Evolutionary conservation across 371 early-diverging fungal genomes (phyloP).

Genomic region (Mortierella sp.): DNA sequence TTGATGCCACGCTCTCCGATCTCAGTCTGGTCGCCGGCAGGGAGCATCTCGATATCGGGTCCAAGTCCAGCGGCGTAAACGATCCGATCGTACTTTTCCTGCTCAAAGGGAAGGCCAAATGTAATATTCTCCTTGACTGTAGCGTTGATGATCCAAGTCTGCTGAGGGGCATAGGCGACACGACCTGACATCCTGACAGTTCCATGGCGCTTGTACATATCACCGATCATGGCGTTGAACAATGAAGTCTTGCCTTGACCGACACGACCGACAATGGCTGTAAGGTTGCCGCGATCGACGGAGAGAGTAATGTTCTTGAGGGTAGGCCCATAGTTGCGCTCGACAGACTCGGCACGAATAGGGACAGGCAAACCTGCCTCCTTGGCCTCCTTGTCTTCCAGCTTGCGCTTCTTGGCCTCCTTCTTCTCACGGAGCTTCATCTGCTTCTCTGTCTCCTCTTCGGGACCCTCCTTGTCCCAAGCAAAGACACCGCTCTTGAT

Average conservation of each 20-base stretch:
- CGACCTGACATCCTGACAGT: slow-evolving; percentile 53
- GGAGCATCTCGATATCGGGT: slow-evolving; percentile 65
- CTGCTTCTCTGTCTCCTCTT: slow-evolving; percentile 32
- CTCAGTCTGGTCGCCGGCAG: slow-evolving; percentile 75
- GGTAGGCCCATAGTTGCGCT: slow-evolving; percentile 59
- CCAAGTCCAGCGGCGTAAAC: slow-evolving; percentile 72
- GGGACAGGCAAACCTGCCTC: slow-evolving; percentile 26
- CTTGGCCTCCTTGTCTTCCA: slow-evolving; percentile 21
- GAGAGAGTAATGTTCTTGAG: slow-evolving; percentile 75
- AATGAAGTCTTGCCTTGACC: slow-evolving; percentile 73
- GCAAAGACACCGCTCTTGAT: slow-evolving; percentile 40
- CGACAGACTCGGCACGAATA: slow-evolving; percentile 19
- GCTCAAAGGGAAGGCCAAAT: slow-evolving; percentile 64
- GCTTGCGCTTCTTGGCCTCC: slow-evolving; percentile 32
- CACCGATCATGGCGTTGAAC: slow-evolving; percentile 60
- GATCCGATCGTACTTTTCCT: slow-evolving; percentile 66
- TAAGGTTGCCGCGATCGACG: slow-evolving; percentile 68
- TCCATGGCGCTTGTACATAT: slow-evolving; percentile 58
- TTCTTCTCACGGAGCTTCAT: slow-evolving; percentile 60
- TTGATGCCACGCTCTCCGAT: slow-evolving; percentile 69
- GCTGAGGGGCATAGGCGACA: slow-evolving; percentile 81
- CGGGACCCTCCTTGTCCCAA: slow-evolving; percentile 46
- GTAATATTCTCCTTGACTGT: slow-evolving; percentile 67
- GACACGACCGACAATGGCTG: slow-evolving; percentile 85
- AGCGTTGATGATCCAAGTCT: slow-evolving; percentile 86